Base-by-base conservation (phyloP, 495 filamentous ascomycete species). In the Rhypophila decipiens region DNA sequence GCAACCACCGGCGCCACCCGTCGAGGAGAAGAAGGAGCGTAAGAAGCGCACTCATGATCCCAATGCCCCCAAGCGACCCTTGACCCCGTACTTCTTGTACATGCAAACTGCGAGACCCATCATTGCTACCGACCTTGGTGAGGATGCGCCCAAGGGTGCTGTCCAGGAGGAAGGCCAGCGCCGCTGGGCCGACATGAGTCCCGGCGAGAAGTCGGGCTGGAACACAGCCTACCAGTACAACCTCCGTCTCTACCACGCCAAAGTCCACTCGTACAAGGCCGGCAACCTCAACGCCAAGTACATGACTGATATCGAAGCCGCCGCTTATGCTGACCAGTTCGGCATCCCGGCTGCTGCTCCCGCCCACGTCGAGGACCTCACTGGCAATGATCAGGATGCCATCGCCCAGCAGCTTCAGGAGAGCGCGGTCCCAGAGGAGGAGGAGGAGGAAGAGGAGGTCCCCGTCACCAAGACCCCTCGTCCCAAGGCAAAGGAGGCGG, bases 11-110 rank as follows among this genome's bases (percentile, higher is more conserved):
- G 61, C 65, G 8, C n/a, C n/a, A n/a, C 65, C 72, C 5, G 77
- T 77, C 10, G 75, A 78, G 43, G 80, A 78, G 60, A 84, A 83
- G 69, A 88, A 84, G 74, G 87, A 86, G 73, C 87, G 88, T 63
- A 87, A 87, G 73, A 93, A 90, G 80, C 84, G 87, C 50, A 81
- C 77, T 35, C 85, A 83, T 53, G 94, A 98, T 64, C 91, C 91
- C 48, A 94, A 95, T 62, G 88, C 90, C 11, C 93, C 93, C 42
- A 96, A 96, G 77, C 80, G 90, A 15, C 88, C 93, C 18, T 63
- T 96, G 52, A 96, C 93, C 15, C 89, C 93, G 0, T 96, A 89
- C 69, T 95, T 98, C 73, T 71, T 96, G 27, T 97, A 86, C 71
- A 88, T 93, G 74, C 82, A 93, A 56, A 80, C 81, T 27, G 89